These are phyloP conservation scores for Sclerotinia trifoliorum DNA, from an alignment of 2,329 filamentous ascomycete genomes.

Conservation along the genomic window DNA sequence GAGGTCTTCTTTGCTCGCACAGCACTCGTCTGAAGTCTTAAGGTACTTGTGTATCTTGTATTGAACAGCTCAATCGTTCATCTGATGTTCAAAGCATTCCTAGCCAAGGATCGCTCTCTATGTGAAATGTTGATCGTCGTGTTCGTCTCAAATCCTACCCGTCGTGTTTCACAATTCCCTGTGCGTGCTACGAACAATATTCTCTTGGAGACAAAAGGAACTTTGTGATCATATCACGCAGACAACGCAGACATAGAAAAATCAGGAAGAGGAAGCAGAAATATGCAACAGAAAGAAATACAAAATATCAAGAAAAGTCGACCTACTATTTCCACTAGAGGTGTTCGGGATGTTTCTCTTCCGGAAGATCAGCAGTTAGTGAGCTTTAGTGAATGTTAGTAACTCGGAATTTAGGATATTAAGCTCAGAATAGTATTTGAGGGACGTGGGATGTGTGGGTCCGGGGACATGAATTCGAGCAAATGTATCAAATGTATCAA, in stretches of 20 bases:
- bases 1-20: neutral
- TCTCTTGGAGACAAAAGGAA: neutral
- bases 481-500: neutral
- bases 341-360: slow-evolving; percentile 9
- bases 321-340: slow-evolving; percentile 10
- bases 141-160: slow-evolving; percentile 7
- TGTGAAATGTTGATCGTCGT: slow-evolving; percentile 1
- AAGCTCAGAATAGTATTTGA: neutral
- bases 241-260: neutral
- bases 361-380: slow-evolving; percentile 7
- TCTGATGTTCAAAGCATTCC: slow-evolving; percentile 2
- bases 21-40: neutral
- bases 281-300: neutral
- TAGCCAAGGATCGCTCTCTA: slow-evolving; percentile 3
- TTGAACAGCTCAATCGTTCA: neutral
- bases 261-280: neutral
- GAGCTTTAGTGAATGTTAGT: neutral
- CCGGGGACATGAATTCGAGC: neutral
- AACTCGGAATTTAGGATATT: neutral
- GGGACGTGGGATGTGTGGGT: neutral
- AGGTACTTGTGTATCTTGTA: slow-evolving; percentile 5
- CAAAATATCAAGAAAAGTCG: neutral
- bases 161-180: slow-evolving; percentile 8
- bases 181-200: neutral
- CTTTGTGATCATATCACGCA: slow-evolving; percentile 6